Base-by-base conservation (phyloP, 2,329 filamentous ascomycete genomes). In the Epicoccum sorghinum region DNA sequence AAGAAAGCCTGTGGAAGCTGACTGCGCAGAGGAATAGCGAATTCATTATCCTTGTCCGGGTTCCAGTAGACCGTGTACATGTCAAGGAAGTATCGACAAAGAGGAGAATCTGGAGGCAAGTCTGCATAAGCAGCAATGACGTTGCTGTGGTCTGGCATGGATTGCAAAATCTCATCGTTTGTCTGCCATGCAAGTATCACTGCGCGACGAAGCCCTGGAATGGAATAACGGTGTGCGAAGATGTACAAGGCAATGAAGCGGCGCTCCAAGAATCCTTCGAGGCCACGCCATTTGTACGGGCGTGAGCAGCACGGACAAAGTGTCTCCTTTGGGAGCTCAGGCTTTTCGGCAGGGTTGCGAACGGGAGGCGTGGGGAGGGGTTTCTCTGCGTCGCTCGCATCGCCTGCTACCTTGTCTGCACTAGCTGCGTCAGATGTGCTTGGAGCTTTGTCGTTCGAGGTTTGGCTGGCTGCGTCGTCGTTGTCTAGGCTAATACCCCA, bases 1-100 rank as follows among this genome's bases (percentile, higher is more conserved):
- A 72, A 32, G 52, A 73, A 73, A 0, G 70, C 62, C 43, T 73
- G 70, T 8, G 70, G 70, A 3, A 73, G 60, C 44, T 72, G 69
- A 27, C 68, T 71, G 3, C 70, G 61, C 13, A 73, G 38, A 3
- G 69, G 62, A 9, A 66, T 62, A 24, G 63, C 70, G 24, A 65
- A 64, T 30, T 72, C 69, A 29, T 66, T 63, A 46, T 73, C 70
- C 45, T 66, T 65, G 22, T 71, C 69, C 2, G 70, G 70, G 32
- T 72, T 69, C 70, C 70, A 73, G 57, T 72, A 72, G 13, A 72
- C 70, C 4, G 59, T 66, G 41, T 73, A 72, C 70, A 72, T 72
- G 45, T 73, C 70, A 12, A 73, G 61, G 49, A 73, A 73, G 60
- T 72, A 72, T 24, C 64, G 59, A 51, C 70, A 73, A 1, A 72